phyloP scores from a whole-genome alignment of 352 stramenopile genomes.

The Pythium apleroticum region DNA sequence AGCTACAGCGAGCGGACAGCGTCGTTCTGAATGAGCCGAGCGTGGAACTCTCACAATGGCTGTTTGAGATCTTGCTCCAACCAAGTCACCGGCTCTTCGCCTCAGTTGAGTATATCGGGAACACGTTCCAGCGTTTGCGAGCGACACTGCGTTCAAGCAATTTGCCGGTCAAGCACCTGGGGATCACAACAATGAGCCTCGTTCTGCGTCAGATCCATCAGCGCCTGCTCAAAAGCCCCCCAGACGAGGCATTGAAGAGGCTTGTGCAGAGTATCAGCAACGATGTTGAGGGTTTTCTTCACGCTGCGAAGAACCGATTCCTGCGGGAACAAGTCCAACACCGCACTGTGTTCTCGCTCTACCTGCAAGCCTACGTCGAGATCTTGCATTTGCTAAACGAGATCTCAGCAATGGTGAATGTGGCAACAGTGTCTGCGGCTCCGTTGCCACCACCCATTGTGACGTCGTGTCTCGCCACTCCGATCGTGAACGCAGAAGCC shows the following conservation, averaged over 20 bases:
- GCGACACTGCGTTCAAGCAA: conserved; percentile 38
- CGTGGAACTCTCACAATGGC: conserved; percentile 60
- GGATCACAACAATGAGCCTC: conserved; percentile 48
- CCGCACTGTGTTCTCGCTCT: conserved; percentile 62
- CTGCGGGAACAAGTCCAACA: conserved; percentile 57
- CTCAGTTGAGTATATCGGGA: not conserved
- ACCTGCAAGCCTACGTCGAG: conserved; percentile 71
- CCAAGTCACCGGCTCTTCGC: not conserved
- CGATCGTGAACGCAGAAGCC: not conserved
- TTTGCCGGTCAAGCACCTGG: conserved; percentile 63
- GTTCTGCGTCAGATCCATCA: conserved; percentile 29
- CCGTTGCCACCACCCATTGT: conserved; percentile 14
- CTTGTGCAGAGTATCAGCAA: conserved; percentile 23
- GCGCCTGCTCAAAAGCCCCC: not conserved
- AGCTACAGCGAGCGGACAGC: conserved; percentile 49
- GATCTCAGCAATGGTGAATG: not conserved
- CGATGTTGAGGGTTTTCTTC: conserved; percentile 38
- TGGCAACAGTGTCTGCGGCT: not conserved
- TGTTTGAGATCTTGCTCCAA: conserved; percentile 20
- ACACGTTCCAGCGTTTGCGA: conserved; percentile 1
- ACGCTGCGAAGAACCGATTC: conserved; percentile 51
- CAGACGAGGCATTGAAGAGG: not conserved
- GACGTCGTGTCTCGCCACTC: conserved; percentile 12
- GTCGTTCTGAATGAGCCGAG: conserved; percentile 53
- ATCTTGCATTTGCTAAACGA: conserved; percentile 31